Evolutionary conservation across 768 basidiomycete genomes (phyloP), one percentile per base, ranked within the genome.

Genomic region (Calocera cornea): DNA sequence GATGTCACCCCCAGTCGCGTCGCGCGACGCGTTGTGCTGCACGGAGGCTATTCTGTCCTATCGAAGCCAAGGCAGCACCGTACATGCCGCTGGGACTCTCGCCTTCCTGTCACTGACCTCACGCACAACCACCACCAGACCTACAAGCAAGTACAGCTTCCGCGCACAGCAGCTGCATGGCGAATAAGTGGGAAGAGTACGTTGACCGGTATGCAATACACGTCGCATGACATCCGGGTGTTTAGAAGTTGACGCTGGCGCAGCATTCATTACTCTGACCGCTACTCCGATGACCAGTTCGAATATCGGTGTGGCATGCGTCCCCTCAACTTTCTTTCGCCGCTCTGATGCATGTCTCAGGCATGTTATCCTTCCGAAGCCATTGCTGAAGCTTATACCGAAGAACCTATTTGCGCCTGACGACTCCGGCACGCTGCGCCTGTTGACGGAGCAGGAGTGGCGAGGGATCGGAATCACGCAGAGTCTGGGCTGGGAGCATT

Each of bases 401-500:
- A 92, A 93, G 75, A 82, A 86, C 33, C 87, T 86, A 73, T 94
- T 92, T 75, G 66, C 68, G 17, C 27, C 66, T n/a, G 83, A 85
- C 68, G 89, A 92, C 70, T 82, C 84, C 44, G 90, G 91, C 3
- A 84, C 87, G 2, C 81, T 98, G 66, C 85, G 94, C 2, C 83
- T 97, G 44, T 79, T 98, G 67, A 76, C 84, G 1, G 95, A 99
- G 74, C 78, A 83, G 47, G 97, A 99, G 77, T 99, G 95, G 95
- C 83, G 95, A 75, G 90, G 90, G 0, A 92, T 99, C 67, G 95
- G 95, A 10, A 95, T 97, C 70, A 90, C 89, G 44, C 95, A 99
- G 78, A 94, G 91, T 76, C 80, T 95, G 27, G 95, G 95, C 2
- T 98, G 95, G 94, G 90, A 92, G 74, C 94, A 97, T 73, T 97